Base-by-base conservation (phyloP, 352 stramenopile genomes). In the Phytopythium kandeliae region DNA sequence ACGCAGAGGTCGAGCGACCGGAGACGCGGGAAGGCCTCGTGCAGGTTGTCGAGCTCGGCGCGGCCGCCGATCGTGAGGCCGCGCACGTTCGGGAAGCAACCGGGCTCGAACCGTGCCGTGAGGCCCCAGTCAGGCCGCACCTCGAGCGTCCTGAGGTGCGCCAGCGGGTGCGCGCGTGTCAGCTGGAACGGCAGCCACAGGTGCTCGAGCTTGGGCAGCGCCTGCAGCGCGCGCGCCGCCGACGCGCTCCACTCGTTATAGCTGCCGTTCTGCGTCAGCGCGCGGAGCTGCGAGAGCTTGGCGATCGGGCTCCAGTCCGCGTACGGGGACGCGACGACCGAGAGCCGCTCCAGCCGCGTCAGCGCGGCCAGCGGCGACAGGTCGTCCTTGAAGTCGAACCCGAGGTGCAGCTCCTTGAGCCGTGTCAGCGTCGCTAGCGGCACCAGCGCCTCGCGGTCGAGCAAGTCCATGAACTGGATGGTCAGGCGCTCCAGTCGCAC, bases 301-400 rank as follows among this genome's bases (percentile, higher is more conserved):
- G 31, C 47, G 22, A 52, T 44, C 13, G 47, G 33, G 4, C 47
- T 44, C 47, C 47, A 52, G 47, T 52, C 47, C 5, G 35, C 10
- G 7, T 21, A 16, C 1, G 47, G 34, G 11, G 30, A 31, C 3
- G 22, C 47, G 12, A 44, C 16, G 13, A 44, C 16, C 1, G 24
- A 44, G 11, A 52, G 31, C 22, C 44, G 15, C 24, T 52, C 31
- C 6, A 52, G 15, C 21, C 35, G 3, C 11, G 33, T 43, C 19
- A 52, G 22, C 7, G 15, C 9, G 11, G 19, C 46, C 19, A 52
- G 9, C 31, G 46, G 4, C 31, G 46, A 43, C 13, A 52, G 9
- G 24, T 52, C 46, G 46, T 45, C 38, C 24, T 16, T 26, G 22
- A 45, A 45, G 38, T 45, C 38, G 38, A 45, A 45, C 10, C 38